Base-by-base conservation (phyloP, 148 eudicot species). In the Rhododendron mucronatum region DNA sequence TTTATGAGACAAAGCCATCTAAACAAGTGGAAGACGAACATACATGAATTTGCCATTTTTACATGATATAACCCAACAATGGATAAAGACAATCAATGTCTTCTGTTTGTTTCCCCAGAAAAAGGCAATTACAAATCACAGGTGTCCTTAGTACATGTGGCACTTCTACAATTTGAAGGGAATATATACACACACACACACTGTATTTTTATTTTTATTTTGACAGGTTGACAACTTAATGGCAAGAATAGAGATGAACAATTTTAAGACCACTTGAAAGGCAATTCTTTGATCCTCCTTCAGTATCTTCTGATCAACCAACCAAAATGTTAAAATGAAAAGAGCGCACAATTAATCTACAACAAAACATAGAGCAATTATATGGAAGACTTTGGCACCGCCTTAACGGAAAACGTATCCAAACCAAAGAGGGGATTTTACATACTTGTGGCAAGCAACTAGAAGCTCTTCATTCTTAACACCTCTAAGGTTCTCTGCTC, bases 391-490 rank as follows among this genome's bases (percentile, higher is more conserved):
- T 59, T 59, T 33, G 41, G 44, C 67, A 81, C 9, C 39, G 3
- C 30, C 44, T 30, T 37, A 28, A 81, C 2, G 23, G 35, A 53
- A 33, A 39, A 83, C 23, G 0, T n/a, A 63, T 65, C 12, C 63
- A 20, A 75, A 37, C 74, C 11, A 53, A 65, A 63, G 82, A 41
- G 83, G 14, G n/a, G 45, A 44, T 14, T 47, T 44, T 39, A 88
- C 95, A 83, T 93, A 97, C 99, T 97, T 97, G 92, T 97, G 99
- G 89, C 95, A 92, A 81, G 99, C 99, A 83, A 97, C 97, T 84
- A 95, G 94, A 71, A 97, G 99, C 90, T 97, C 99, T 86, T 97
- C 99, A 81, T 89, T 94, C 88, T 94, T 97, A 33, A 94, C 96
- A 82, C 98, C 98, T 92, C 90, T 94, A 82, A 97, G 98, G 82